These are phyloP conservation scores for Saccharomycopsis schoenii DNA, from an alignment of 805 yeast genomes.

Conservation along the genomic window DNA sequence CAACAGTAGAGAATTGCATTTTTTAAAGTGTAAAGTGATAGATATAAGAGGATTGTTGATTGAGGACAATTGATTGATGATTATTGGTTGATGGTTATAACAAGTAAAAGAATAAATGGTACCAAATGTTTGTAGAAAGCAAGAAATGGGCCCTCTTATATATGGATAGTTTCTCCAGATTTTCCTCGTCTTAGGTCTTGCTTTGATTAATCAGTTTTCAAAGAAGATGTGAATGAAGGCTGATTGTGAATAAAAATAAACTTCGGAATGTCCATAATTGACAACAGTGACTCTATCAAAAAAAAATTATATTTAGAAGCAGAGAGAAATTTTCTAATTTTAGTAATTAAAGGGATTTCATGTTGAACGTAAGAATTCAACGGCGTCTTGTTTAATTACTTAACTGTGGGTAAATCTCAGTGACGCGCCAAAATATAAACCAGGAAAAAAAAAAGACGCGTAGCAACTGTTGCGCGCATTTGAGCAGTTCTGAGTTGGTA, in stretches of 20 bases:
- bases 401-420: neutral
- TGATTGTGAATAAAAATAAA: neutral
- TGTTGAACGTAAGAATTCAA: neutral
- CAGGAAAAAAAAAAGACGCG: neutral
- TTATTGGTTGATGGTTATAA: neutral
- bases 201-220: neutral
- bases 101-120: neutral
- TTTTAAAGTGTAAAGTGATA: neutral
- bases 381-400: neutral
- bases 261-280: neutral
- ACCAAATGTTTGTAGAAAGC: no score
- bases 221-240: neutral
- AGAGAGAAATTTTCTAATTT: neutral
- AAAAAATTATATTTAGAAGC: neutral
- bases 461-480: no score
- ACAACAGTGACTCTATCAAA: neutral
- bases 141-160: neutral
- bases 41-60: no score
- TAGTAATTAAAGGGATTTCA: neutral
- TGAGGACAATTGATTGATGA: neutral
- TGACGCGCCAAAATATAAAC: neutral
- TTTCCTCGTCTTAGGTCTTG: neutral
- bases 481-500: neutral
- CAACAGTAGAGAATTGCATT: constrained; percentile 16
- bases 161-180: neutral